Base-by-base conservation (phyloP, 768 basidiomycete species). In the Boletus tomentosulus region DNA sequence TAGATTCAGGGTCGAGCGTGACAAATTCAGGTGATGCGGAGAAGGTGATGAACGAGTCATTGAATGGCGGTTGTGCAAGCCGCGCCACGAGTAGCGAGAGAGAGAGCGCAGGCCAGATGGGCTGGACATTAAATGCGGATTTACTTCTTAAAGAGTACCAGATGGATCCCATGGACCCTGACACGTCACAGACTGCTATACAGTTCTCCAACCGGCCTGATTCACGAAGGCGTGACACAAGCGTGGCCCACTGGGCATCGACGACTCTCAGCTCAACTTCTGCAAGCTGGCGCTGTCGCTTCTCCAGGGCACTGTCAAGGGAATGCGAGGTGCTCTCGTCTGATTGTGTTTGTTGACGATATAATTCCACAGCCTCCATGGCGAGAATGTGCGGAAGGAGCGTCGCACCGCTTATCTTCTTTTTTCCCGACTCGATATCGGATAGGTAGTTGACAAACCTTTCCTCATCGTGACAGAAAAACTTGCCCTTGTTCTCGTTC, bases 111-210 rank as follows among this genome's bases (percentile, higher is more conserved):
- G 84, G 83, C 34, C 76, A 70, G 51, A 89, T 85, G 0, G 87
- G 87, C 16, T 51, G 0, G 25, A 65, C 56, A 2, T 25, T 9
- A n/a, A 58, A 60, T 2, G 55, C 15, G 2, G 22, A 70, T 58
- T 19, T 28, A 43, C 33, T 19, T 51, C 2, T 47, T 8, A 41
- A 31, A 0, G 22, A 4, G 1, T 25, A 1, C 1, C 3, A 0
- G 3, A 77, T 25, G 12, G 12, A 24, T 2, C 83, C 85, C 88
- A 89, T 89, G 9, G 84, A 86, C 0, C 84, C 86, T 0, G 85
- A 87, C 16, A 89, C 86, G 61, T 89, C 88, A 66, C 85, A 88
- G 27, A 89, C 61, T 0, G 87, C 87, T 25, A 90, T 62, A 10
- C 78, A 75, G 56, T 83, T 86, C 1, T 84, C 79, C 37, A 90